phyloP scores from a whole-genome alignment of 148 eudicot species.

The Rheum nobile region DNA sequence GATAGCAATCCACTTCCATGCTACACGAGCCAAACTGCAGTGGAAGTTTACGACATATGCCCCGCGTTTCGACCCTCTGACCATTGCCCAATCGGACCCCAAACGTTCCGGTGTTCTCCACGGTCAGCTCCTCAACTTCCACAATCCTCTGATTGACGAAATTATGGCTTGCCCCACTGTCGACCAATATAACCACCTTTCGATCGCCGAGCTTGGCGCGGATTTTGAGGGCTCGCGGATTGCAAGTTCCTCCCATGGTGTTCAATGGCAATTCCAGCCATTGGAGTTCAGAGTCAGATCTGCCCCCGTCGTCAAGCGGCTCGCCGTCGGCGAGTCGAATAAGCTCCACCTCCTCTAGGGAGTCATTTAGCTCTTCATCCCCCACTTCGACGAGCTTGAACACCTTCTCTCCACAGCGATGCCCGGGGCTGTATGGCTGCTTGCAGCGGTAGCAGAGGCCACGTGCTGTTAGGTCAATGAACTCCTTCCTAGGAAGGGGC shows the following conservation, averaged over 20 bases:
- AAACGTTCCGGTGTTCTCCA: background rate
- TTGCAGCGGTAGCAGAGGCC: background rate
- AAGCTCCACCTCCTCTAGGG: background rate
- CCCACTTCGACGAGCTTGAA: background rate
- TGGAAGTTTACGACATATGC: background rate
- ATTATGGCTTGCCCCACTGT: background rate
- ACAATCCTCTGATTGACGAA: background rate
- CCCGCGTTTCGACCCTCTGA: background rate
- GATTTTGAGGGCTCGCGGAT: too few relatives aligned
- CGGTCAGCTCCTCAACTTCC: background rate
- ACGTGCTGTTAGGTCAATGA: background rate
- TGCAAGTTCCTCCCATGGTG: background rate
- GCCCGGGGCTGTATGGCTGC: background rate
- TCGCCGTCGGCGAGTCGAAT: background rate
- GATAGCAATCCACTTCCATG: background rate
- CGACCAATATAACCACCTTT: background rate
- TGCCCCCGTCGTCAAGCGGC: background rate
- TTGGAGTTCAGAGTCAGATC: background rate
- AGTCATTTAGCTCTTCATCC: background rate
- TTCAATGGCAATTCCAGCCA: background rate
- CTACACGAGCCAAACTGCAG: background rate
- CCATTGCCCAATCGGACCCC: background rate
- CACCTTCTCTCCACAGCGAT: background rate
- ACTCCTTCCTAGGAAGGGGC: background rate
- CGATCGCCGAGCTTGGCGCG: background rate